These are phyloP conservation scores for Hemisphaericaspora lyxosophila DNA, from an alignment of 1,139 yeast species.

Conservation along the genomic window DNA sequence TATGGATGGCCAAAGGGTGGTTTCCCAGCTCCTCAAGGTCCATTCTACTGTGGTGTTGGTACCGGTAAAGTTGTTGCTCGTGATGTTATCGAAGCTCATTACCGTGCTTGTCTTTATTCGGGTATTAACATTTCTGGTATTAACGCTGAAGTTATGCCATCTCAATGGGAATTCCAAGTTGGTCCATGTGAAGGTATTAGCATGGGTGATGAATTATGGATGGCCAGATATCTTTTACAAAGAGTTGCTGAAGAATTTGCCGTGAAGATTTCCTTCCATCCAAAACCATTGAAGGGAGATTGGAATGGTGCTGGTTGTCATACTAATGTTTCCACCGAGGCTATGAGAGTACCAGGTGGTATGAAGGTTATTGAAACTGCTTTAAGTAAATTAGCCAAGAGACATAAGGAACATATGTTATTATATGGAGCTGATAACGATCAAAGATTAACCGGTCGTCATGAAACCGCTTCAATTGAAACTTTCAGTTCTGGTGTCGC, in stretches of 20 bases:
- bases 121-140: conserved; percentile 92
- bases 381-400: conserved; percentile 87
- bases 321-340: conserved; percentile 92
- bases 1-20: conserved; percentile 99
- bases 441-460: conserved; percentile 93
- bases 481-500: conserved; percentile 96
- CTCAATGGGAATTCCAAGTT: conserved; percentile 99
- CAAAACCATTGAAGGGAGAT: conserved; percentile 97
- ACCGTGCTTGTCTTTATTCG: conserved; percentile 94
- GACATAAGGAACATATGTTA: conserved; percentile 95
- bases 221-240: conserved; percentile 87
- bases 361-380: conserved; percentile 92
- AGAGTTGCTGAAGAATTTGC: conserved; percentile 99
- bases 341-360: conserved; percentile 94
- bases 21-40: conserved; percentile 99
- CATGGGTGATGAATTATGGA: conserved; percentile 98
- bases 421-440: conserved; percentile 96
- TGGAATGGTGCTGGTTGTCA: conserved; percentile 99
- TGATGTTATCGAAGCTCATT: conserved; percentile 98
- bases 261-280: conserved; percentile 97
- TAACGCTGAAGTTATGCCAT: conserved; percentile 99
- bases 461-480: conserved; percentile 95
- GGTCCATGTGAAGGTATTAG: conserved; percentile 95
- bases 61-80: conserved; percentile 97
- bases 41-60: conserved; percentile 99